A percentile compares a stretch with the other conserved stretches of the same genome.
phyloP scores from a whole-genome alignment of 164 flowering plant species.

The Stephania japonica region DNA sequence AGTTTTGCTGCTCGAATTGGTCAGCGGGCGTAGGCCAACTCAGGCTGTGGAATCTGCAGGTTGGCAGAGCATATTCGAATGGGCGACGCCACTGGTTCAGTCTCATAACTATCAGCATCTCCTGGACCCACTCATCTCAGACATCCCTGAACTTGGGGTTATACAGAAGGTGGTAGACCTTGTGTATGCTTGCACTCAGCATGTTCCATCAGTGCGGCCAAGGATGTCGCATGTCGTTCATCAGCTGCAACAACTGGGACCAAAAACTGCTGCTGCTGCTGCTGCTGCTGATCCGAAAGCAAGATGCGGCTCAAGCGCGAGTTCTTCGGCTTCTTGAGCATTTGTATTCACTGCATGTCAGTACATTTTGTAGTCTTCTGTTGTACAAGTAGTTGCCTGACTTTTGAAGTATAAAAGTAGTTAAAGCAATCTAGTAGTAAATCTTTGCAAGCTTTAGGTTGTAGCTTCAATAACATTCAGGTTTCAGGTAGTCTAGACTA shows the following conservation, averaged over 20 bases:
- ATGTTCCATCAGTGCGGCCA: constrained; percentile 90
- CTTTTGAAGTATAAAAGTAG: no score
- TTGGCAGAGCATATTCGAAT: constrained; percentile 85
- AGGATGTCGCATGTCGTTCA: constrained; percentile 96
- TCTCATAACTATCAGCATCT: constrained; percentile 69
- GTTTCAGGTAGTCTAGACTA: no score
- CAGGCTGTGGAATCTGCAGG: constrained; percentile 83
- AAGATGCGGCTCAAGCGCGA: constrained; percentile 5
- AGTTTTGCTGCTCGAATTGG: constrained; percentile 77
- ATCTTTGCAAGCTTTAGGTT: no score
- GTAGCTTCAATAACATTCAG: no score
- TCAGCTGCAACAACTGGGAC: constrained; percentile 74
- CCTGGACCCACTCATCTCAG: constrained; percentile 68
- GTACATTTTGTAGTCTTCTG: no score
- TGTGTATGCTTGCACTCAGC: constrained; percentile 87
- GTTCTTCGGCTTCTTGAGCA: not conserved
- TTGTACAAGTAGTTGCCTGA: no score
- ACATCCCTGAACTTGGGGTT: constrained; percentile 62
- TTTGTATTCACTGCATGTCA: not conserved
- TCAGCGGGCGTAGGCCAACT: constrained; percentile 84
- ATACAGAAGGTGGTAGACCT: constrained; percentile 91
- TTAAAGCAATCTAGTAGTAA: no score
- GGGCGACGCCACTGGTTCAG: constrained; percentile 95
- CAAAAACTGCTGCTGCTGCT: constrained; percentile 16
- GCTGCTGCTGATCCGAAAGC: constrained; percentile 13